These are phyloP conservation scores for Neurospora sp. DNA, from an alignment of 495 filamentous ascomycete genomes.

Conservation along the genomic window DNA sequence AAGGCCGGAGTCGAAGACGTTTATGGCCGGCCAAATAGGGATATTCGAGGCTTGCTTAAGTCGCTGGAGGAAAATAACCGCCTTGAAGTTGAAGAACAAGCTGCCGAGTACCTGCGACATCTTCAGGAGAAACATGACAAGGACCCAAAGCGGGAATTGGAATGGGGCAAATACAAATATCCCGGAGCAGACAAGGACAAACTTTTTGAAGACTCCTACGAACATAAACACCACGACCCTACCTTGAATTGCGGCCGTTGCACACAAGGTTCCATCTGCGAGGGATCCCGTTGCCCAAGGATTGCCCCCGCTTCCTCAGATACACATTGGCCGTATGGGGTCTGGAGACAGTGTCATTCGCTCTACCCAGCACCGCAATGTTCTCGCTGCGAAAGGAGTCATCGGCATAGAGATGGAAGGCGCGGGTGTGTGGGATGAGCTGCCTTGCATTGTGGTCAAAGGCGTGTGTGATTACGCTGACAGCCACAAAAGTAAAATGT, in stretches of 20 bases:
- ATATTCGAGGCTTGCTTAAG: no score
- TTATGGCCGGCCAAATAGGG: no score
- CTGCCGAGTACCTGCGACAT: no score
- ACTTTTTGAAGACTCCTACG: slow-evolving; percentile 18
- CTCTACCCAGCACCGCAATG: slow-evolving; percentile 17
- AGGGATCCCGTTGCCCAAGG: not conserved
- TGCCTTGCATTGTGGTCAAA: slow-evolving; percentile 29
- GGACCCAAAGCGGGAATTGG: no score
- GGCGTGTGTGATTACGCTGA: slow-evolving; percentile 35
- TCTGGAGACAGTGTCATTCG: slow-evolving; percentile 22
- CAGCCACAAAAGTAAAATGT: slow-evolving; percentile 32
- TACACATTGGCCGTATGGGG: slow-evolving; percentile 14
- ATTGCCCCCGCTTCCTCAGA: slow-evolving; percentile 5
- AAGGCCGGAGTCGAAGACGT: no score
- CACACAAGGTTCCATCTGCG: slow-evolving; percentile 1
- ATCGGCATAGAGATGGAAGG: slow-evolving; percentile 37
- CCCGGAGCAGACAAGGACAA: not conserved
- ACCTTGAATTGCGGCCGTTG: not conserved
- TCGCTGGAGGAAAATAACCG: no score
- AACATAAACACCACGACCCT: slow-evolving; percentile 19
- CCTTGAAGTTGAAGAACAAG: no score
- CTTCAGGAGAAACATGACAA: no score
- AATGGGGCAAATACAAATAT: no score
- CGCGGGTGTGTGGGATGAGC: slow-evolving; percentile 27
- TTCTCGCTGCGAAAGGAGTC: slow-evolving; percentile 8